A percentile compares a stretch with the other conserved stretches of the same genome.
phyloP scores from a whole-genome alignment of 2,329 filamentous ascomycete species.

The Sporothrix luriei region DNA sequence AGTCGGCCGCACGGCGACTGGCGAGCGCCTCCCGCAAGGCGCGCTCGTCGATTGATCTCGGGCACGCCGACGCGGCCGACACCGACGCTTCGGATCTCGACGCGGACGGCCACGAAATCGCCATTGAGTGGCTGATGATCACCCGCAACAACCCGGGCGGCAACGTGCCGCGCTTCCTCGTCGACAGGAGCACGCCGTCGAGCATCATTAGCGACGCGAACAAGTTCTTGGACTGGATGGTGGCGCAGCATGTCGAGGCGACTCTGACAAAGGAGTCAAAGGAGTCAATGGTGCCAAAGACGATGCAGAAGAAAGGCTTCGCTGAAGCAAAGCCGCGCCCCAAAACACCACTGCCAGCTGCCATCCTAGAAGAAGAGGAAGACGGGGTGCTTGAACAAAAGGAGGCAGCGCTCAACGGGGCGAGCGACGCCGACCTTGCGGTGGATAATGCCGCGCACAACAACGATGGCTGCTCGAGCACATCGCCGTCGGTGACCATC shows the following conservation, averaged over 20 bases:
- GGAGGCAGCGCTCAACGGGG: not conserved
- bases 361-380: conserved; percentile 34
- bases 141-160: conserved; percentile 87
- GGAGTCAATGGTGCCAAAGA: not conserved
- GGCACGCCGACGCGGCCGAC: conserved; percentile 38
- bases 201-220: conserved; percentile 77
- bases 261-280: conserved; percentile 16
- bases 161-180: conserved; percentile 84
- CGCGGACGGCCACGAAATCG: conserved; percentile 45
- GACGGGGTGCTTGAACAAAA: conserved; percentile 28
- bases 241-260: conserved; percentile 37
- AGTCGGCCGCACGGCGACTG: conserved; percentile 34
- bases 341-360: not conserved
- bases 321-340: not conserved
- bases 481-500: conserved; percentile 27
- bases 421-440: not conserved
- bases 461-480: conserved; percentile 25
- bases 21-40: conserved; percentile 43
- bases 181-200: conserved; percentile 82
- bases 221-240: conserved; percentile 79
- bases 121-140: conserved; percentile 89
- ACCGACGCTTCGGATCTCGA: conserved; percentile 42
- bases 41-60: conserved; percentile 51
- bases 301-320: conserved; percentile 35
- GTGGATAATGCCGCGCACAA: not conserved